Base-by-base conservation (phyloP, 1,284 basidiomycete genomes). In the Anthracocystis setariae region DNA sequence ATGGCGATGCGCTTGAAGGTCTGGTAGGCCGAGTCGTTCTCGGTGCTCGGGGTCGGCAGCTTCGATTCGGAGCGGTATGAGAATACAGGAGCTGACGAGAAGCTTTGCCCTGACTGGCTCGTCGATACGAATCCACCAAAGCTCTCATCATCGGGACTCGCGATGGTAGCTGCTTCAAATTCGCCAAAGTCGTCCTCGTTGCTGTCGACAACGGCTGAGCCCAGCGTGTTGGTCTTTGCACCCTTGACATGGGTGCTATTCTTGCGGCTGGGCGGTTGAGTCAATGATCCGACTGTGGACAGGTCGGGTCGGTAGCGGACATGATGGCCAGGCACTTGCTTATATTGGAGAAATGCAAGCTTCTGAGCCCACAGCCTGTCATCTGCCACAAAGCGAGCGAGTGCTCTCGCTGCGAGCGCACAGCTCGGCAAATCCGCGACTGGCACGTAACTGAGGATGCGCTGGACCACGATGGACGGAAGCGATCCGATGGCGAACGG, bases 101-200 rank as follows among this genome's bases (percentile, higher is more conserved):
- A 65, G 48, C 46, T 61, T 18, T 68, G 55, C 2, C 64, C 62
- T 4, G 24, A 47, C 15, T 63, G 47, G 15, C 48, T 51, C 12
- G 47, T 48, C 20, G 64, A 56, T 7, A 87, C 81, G 42, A 89
- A 95, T 80, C 95, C 93, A 0, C 93, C 65, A 50, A 77, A 77
- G 50, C 39, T 51, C 15, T 75, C 73, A 35, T 73, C 72, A 8
- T 64, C 67, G 0, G 61, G 54, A 23, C 53, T 56, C 1, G 64
- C 51, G 49, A 64, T 53, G 38, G 51, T 60, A 0, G 56, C 69
- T 0, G 51, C 38, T 52, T 59, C 50, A 54, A 76, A 73, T 51
- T 74, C 72, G n/a, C 78, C 94, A 85, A 97, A 98, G 37, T 94
- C 94, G 71, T 95, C 92, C 58, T 92, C 88, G 42, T 85, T 78